A percentile compares a stretch with the other conserved stretches of the same genome.
These are phyloP conservation scores for Prunus mira DNA, from an alignment of 306 rosid genomes.

Conservation along the genomic window DNA sequence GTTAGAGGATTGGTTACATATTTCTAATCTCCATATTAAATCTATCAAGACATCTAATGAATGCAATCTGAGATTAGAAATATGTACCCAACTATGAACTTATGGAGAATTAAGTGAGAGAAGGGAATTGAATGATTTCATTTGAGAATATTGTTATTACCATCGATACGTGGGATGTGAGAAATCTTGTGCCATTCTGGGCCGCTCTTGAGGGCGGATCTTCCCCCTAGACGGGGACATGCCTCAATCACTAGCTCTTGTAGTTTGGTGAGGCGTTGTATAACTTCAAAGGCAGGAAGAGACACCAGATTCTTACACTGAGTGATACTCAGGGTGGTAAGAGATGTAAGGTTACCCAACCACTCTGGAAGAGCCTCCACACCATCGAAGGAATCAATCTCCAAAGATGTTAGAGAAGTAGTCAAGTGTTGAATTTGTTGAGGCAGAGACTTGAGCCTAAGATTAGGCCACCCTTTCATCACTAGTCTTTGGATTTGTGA, in stretches of 20 bases:
- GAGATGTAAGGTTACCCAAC: too few species aligned
- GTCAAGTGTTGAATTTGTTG: not conserved
- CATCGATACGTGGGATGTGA: not conserved
- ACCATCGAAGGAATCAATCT: too few species aligned
- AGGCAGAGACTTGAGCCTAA: not conserved
- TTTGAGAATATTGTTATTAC: not conserved
- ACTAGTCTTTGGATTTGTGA: not conserved
- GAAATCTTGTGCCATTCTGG: not conserved
- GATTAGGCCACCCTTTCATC: not conserved
- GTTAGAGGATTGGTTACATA: too few species aligned
- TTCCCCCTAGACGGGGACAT: not conserved
- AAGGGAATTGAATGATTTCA: too few species aligned
- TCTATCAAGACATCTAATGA: too few species aligned
- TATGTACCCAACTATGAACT: too few species aligned
- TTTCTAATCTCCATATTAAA: too few species aligned
- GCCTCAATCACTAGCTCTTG: rapidly evolving
- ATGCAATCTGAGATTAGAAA: too few species aligned
- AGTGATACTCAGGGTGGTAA: too few species aligned
- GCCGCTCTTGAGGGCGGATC: not conserved
- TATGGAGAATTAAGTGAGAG: too few species aligned
- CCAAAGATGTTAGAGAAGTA: not conserved
- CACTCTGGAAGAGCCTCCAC: too few species aligned
- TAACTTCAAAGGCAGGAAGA: not conserved
- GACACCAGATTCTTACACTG: too few species aligned
- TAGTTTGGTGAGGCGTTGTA: not conserved